phyloP scores from a whole-genome alignment of 805 yeast genomes.

The Saccharomyces kudriavzevii region DNA sequence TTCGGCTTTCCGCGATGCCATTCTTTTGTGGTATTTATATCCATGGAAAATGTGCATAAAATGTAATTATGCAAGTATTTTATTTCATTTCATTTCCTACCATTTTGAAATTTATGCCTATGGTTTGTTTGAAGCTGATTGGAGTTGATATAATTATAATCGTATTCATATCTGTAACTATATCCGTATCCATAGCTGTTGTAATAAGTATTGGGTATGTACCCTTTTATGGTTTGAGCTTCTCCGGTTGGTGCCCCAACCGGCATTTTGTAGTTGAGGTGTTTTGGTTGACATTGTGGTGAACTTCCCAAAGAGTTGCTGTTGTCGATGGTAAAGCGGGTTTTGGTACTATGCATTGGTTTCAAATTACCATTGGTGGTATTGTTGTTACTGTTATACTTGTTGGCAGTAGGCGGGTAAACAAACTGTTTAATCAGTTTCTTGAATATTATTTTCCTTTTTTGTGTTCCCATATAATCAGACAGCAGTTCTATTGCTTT shows the following conservation, averaged over 20 bases:
- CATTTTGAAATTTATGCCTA: neutral
- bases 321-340: neutral
- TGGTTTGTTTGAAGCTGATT: neutral
- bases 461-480: conserved; percentile 4
- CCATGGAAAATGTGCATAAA: neutral
- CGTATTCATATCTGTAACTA: neutral
- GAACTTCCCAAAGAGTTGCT: neutral
- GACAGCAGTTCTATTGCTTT: conserved; percentile 7
- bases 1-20: neutral
- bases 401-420: neutral
- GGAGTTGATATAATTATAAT: neutral
- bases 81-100: neutral
- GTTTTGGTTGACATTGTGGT: neutral
- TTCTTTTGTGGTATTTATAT: neutral
- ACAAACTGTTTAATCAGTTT: conserved; percentile 6
- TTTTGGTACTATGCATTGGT: neutral
- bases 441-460: conserved; percentile 5
- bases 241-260: neutral
- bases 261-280: neutral
- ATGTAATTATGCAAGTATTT: neutral
- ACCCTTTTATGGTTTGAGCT: neutral
- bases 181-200: neutral
- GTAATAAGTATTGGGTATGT: neutral
- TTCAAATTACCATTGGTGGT: neutral
- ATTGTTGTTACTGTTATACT: neutral